These are phyloP conservation scores for Austroboletus niveus DNA, from an alignment of 1,284 basidiomycete genomes.

Conservation along the genomic window DNA sequence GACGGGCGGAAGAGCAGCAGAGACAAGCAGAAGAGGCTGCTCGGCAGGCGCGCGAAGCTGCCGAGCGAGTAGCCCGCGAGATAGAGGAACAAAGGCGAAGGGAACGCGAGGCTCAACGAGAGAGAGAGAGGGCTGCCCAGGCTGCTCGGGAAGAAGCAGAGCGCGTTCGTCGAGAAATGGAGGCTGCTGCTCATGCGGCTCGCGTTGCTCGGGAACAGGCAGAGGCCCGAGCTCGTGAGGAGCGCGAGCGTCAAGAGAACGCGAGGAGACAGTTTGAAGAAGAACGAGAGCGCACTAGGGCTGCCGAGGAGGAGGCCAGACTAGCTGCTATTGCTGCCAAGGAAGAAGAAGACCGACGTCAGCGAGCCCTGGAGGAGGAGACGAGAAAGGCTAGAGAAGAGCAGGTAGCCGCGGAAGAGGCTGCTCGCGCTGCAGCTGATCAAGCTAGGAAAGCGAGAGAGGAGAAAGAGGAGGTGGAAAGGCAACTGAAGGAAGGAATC, in stretches of 20 bases:
- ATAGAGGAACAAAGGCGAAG: constrained; percentile 15
- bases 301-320: constrained; percentile 22
- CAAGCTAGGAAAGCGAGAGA: constrained; percentile 21
- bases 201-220: constrained; percentile 20
- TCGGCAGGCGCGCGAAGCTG: constrained; percentile 21
- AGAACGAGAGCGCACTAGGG: constrained; percentile 19
- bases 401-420: constrained; percentile 24
- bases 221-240: constrained; percentile 28
- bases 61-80: constrained; percentile 13
- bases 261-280: constrained; percentile 20
- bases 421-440: constrained; percentile 26
- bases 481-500: constrained; percentile 25
- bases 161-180: constrained; percentile 14
- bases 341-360: constrained; percentile 27
- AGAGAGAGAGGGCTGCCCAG: constrained; percentile 18
- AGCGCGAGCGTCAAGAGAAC: constrained; percentile 24
- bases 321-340: constrained; percentile 24
- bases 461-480: constrained; percentile 21
- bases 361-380: constrained; percentile 22
- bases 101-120: constrained; percentile 17
- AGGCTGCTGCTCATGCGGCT: constrained; percentile 23
- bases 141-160: constrained; percentile 26
- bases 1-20: constrained; percentile 22
- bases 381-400: constrained; percentile 14
- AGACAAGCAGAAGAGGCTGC: constrained; percentile 23